Percentiles rank a stretch among this genome's conserved stretches.
These are phyloP conservation scores for Colletotrichum endophyticum DNA, from an alignment of 2,329 filamentous ascomycete species.

Conservation along the genomic window DNA sequence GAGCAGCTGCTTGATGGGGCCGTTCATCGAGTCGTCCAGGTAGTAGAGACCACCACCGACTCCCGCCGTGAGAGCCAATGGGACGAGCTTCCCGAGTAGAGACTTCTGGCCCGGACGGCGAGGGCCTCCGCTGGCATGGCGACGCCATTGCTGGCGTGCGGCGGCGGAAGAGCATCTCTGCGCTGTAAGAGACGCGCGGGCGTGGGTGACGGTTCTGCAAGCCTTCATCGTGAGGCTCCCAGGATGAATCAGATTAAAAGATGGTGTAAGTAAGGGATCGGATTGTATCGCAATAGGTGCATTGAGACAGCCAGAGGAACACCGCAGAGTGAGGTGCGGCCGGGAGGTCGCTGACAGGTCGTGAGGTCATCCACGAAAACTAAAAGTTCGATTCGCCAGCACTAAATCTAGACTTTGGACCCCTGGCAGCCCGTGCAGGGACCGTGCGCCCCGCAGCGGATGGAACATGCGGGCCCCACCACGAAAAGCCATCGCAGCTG, in stretches of 20 bases:
- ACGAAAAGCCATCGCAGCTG: neutral
- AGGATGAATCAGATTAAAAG: neutral
- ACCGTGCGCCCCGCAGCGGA: conserved; percentile 17
- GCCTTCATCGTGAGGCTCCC: conserved; percentile 7
- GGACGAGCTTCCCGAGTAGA: neutral
- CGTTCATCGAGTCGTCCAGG: conserved; percentile 26
- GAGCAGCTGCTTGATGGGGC: conserved; percentile 9
- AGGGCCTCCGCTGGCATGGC: conserved; percentile 4
- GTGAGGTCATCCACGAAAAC: conserved; percentile 23
- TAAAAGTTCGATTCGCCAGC: conserved; percentile 20
- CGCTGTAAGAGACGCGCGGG: conserved; percentile 15
- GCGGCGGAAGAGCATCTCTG: conserved; percentile 4
- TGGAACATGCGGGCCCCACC: neutral
- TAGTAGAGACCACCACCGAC: conserved; percentile 43
- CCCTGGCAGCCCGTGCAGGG: neutral
- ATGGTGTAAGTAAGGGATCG: neutral
- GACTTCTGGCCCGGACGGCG: neutral
- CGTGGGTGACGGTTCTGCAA: conserved; percentile 6
- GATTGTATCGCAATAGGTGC: neutral
- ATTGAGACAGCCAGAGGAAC: neutral
- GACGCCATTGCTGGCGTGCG: conserved; percentile 1
- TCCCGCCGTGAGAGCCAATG: conserved; percentile 24
- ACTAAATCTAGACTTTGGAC: conserved; percentile 14
- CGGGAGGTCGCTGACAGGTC: conserved; percentile 16
- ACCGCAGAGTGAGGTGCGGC: neutral